A percentile compares a stretch with the other conserved stretches of the same genome.
Conservation (phyloP, 495 filamentous ascomycete species). For the Echria macrotheca region DNA sequence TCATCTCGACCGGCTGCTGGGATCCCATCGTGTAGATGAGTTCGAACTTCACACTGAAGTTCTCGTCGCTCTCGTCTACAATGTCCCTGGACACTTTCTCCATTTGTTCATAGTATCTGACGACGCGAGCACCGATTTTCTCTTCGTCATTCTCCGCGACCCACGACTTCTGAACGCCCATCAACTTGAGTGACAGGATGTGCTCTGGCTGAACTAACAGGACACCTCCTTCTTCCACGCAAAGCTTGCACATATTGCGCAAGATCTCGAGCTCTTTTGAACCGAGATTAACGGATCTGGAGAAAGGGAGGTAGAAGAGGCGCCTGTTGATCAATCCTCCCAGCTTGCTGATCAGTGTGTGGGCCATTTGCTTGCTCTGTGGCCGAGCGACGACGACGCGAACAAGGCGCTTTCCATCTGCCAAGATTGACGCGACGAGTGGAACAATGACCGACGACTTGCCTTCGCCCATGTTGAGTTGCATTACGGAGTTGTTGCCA, state of each 20-base stretch:
- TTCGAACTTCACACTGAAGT: conserved; percentile 50
- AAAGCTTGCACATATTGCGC: background rate
- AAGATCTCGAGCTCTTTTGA: conserved; percentile 4
- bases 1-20: conserved; percentile 46
- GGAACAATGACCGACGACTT: conserved; percentile 64
- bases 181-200: conserved; percentile 58
- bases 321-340: conserved; percentile 52
- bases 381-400: conserved; percentile 56
- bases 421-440: conserved; percentile 50
- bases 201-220: conserved; percentile 60
- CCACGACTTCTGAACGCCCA: no score
- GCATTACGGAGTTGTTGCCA: conserved; percentile 47
- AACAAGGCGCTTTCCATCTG: conserved; percentile 44
- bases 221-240: conserved; percentile 33
- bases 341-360: conserved; percentile 51
- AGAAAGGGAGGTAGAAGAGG: conserved; percentile 59
- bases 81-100: conserved; percentile 36
- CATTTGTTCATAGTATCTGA: background rate
- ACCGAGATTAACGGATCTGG: conserved; percentile 39
- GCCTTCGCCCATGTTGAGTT: conserved; percentile 67
- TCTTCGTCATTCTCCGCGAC: conserved; percentile 40
- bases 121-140: background rate
- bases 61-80: conserved; percentile 60
- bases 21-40: conserved; percentile 60
- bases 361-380: conserved; percentile 52